Base-by-base conservation (phyloP, 2,329 filamentous ascomycete species). In the Beauveria brongniartii region DNA sequence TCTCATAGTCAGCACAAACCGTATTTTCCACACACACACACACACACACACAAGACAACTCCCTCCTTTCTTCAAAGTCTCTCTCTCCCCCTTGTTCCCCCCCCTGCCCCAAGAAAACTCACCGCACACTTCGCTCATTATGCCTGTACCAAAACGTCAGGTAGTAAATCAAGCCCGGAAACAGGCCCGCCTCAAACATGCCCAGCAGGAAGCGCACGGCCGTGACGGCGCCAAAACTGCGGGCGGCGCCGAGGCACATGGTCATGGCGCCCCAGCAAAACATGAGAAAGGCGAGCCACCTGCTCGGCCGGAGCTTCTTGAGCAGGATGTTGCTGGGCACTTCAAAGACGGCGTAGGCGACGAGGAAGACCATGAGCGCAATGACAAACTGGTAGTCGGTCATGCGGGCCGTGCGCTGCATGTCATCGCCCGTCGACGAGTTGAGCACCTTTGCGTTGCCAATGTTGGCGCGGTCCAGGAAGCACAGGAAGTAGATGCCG, bases 61-160 rank as follows among this genome's bases (percentile, higher is more conserved):
- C n/a, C n/a, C n/a, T n/a, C n/a, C n/a, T n/a, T n/a, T n/a, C n/a
- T n/a, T n/a, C n/a, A n/a, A n/a, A n/a, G n/a, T n/a, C 28, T 40
- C 28, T 18, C 10, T 26, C 8, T 37, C 7, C 3, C 3, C 28
- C 28, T 30, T 30, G 28, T 8, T 8, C 24, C 24, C 24, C n/a
- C 18, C 12, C 26, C 6, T n/a, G n/a, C 4, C 26, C 26, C 26
- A 7, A 28, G 5, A 28, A 30, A 10, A 55, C 58, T 46, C 58
- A 73, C 70, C 73, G 81, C n/a, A 90, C 73, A 24, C 86, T 88
- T 3, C 89, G 80, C 72, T 92, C 88, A 20, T 83, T 80, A 65
- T 84, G 83, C 50, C 81, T 85, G 71, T 92, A 92, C 80, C 89
- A 91, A 63, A 90, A 84, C 0, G 88, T 91, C 53, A 92, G 75